phyloP scores from a whole-genome alignment of 345 rosid genomes.

The Citrus sinensis region DVS_A1.0 CM039161.1:4743001-4743500 shows the following conservation, averaged over 20 bases:
- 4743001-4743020: neutral
- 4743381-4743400: no score
- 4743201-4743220: neutral
- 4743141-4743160: neutral
- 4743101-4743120: neutral
- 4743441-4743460: neutral
- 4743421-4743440: neutral
- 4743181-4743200: neutral
- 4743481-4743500: neutral
- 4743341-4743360: neutral
- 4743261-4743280: neutral
- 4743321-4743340: neutral
- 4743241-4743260: neutral
- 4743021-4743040: neutral
- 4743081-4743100: neutral
- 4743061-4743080: neutral
- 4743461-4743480: neutral
- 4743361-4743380: neutral
- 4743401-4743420: neutral
- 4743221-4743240: neutral
- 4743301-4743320: neutral
- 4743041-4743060: neutral
- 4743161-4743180: neutral
- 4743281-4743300: neutral
- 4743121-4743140: neutral